These are phyloP conservation scores for Naganishia vishniacii DNA, from an alignment of 768 basidiomycete species.

Conservation along the genomic window DNA sequence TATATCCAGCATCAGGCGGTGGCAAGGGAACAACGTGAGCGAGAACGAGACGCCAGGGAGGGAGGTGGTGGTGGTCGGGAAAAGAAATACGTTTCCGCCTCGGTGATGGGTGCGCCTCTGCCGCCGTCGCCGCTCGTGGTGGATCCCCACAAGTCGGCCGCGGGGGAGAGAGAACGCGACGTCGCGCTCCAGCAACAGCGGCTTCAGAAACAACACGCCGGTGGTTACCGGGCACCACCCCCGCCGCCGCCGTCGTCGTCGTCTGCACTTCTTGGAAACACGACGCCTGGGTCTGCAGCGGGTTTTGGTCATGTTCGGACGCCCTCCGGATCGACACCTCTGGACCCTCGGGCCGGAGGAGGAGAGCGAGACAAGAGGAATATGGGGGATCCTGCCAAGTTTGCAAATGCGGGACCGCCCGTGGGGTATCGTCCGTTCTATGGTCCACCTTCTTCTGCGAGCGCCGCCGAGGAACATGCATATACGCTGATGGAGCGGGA, in stretches of 20 bases:
- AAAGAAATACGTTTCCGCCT: conserved; percentile 7
- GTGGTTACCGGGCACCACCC: conserved; percentile 1
- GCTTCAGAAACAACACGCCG: conserved; percentile 6
- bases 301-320: background rate
- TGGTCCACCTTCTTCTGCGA: background rate
- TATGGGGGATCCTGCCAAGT: background rate
- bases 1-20: background rate
- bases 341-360: conserved; percentile 3
- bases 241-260: background rate
- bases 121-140: background rate
- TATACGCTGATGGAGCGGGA: background rate
- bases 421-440: conserved; percentile 1
- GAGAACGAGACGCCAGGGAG: conserved; percentile 13
- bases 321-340: background rate
- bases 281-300: background rate
- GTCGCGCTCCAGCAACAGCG: background rate
- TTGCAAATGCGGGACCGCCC: background rate
- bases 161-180: too few species aligned
- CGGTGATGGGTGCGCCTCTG: background rate
- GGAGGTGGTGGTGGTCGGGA: conserved; percentile 3
- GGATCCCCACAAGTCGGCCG: too few species aligned
- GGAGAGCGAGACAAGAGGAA: background rate
- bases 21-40: conserved; percentile 14
- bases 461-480: background rate
- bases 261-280: background rate